A percentile compares a stretch with the other conserved stretches of the same genome.
These are phyloP conservation scores for Rosa persica DNA, from an alignment of 306 rosid species.

Conservation along the genomic window DNA sequence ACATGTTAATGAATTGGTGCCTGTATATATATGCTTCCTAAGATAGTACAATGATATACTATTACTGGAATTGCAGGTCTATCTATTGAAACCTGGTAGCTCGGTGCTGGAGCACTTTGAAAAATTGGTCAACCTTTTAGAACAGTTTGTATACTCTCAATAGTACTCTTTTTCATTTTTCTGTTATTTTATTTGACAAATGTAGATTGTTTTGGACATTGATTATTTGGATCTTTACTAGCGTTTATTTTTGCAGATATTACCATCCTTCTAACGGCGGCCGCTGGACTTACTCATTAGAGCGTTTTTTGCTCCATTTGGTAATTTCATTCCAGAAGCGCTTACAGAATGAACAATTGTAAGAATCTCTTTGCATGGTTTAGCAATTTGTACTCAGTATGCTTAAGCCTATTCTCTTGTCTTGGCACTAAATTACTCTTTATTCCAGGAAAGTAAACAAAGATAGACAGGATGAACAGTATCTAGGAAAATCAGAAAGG, in stretches of 20 bases:
- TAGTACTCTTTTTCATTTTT: slow-evolving; percentile 24
- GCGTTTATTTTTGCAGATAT: slow-evolving; percentile 53
- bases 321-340: slow-evolving; percentile 88
- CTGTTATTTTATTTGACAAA: slow-evolving; percentile 3
- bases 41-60: slow-evolving; percentile 25
- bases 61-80: slow-evolving; percentile 62
- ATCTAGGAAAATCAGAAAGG: slow-evolving; percentile 80
- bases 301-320: slow-evolving; percentile 78
- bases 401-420: slow-evolving; percentile 25
- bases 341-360: slow-evolving; percentile 80
- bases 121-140: slow-evolving; percentile 94
- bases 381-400: slow-evolving; percentile 23
- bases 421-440: slow-evolving; percentile 42
- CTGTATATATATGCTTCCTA: slow-evolving; percentile 15
- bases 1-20: slow-evolving; percentile 20
- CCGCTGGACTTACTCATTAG: slow-evolving; percentile 94
- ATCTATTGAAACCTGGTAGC: slow-evolving; percentile 80
- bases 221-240: slow-evolving; percentile 20
- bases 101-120: slow-evolving; percentile 68
- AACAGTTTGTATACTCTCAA: slow-evolving; percentile 83
- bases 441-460: slow-evolving; percentile 49
- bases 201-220: slow-evolving; percentile 6
- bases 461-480: slow-evolving; percentile 43
- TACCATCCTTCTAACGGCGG: slow-evolving; percentile 99
- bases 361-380: slow-evolving; percentile 36